A percentile compares a stretch with the other conserved stretches of the same genome.
Conservation (phyloP, 2,329 filamentous ascomycete genomes). For the Coleophoma cylindrospora region DNA sequence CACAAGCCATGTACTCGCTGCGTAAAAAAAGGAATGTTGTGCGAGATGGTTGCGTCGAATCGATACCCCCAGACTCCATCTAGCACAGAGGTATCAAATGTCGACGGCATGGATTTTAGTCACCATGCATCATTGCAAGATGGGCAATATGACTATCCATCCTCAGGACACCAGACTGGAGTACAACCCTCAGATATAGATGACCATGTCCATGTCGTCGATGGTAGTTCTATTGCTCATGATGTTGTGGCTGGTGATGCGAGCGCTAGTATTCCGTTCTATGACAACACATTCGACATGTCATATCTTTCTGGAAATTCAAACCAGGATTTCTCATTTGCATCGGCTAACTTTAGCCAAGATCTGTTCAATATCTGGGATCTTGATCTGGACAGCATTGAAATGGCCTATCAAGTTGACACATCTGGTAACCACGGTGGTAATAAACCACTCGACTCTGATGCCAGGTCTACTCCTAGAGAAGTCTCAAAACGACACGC, state of each 20-base stretch:
- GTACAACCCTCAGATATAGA: neutral
- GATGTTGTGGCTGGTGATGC: neutral
- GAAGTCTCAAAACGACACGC: constrained; percentile 10
- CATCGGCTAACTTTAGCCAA: constrained; percentile 2
- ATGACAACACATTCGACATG: neutral
- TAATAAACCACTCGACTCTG: neutral
- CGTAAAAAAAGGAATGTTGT: constrained; percentile 8
- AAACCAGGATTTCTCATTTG: neutral
- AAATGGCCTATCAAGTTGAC: constrained; percentile 1
- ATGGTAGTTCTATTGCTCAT: neutral
- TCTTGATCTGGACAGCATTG: constrained; percentile 6
- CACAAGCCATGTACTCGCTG: constrained; percentile 16
- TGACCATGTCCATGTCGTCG: too few relatives aligned
- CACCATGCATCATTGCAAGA: neutral
- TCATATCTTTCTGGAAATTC: neutral
- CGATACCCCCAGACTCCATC: neutral
- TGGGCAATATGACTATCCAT: neutral
- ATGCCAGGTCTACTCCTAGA: neutral
- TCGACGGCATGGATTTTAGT: neutral
- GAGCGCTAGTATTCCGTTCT: neutral
- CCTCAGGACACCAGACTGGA: too few relatives aligned
- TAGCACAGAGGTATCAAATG: neutral
- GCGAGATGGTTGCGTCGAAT: constrained; percentile 1
- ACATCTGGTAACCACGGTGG: neutral
- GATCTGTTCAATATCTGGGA: constrained; percentile 11